A percentile compares a stretch with the other conserved stretches of the same genome.
phyloP scores from a whole-genome alignment of 257 asterid genomes.

The Solanum appendiculatum region DNA sequence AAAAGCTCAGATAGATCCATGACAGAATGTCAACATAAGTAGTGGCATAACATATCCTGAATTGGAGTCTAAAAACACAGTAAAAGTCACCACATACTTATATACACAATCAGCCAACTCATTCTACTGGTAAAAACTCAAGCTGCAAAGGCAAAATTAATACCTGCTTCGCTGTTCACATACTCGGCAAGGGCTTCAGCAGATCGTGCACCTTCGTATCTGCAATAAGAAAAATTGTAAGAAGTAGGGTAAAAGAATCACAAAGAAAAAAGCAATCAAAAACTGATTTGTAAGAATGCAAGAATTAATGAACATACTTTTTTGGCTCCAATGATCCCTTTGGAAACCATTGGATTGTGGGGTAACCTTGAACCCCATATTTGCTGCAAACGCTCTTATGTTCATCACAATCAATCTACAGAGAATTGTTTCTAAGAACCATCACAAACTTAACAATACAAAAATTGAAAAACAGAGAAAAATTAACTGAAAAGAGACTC shows the following conservation, averaged over 20 bases:
- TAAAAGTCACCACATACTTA: background rate
- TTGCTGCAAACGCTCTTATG: conserved; percentile 79
- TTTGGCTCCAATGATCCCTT: conserved; percentile 88
- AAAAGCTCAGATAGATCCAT: background rate
- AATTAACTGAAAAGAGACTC: background rate
- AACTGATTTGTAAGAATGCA: background rate
- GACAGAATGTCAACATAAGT: background rate
- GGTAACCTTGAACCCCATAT: conserved; percentile 85
- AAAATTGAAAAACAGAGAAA: background rate
- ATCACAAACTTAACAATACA: background rate
- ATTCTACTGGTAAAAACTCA: background rate
- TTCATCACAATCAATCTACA: conserved; percentile 91
- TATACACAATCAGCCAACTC: background rate
- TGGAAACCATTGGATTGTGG: conserved; percentile 95
- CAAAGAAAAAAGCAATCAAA: background rate
- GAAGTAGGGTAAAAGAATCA: background rate
- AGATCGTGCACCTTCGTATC: conserved; percentile 78
- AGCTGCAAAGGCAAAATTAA: background rate
- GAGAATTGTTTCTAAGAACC: background rate
- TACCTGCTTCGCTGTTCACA: conserved; percentile 82
- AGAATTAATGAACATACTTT: conserved; percentile 37
- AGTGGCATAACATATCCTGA: background rate
- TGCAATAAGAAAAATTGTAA: conserved; percentile 8
- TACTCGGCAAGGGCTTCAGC: conserved; percentile 79
- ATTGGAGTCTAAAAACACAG: background rate